These are phyloP conservation scores for Botrytis porri DNA, from an alignment of 2,329 filamentous ascomycete species.

Conservation along the genomic window DNA sequence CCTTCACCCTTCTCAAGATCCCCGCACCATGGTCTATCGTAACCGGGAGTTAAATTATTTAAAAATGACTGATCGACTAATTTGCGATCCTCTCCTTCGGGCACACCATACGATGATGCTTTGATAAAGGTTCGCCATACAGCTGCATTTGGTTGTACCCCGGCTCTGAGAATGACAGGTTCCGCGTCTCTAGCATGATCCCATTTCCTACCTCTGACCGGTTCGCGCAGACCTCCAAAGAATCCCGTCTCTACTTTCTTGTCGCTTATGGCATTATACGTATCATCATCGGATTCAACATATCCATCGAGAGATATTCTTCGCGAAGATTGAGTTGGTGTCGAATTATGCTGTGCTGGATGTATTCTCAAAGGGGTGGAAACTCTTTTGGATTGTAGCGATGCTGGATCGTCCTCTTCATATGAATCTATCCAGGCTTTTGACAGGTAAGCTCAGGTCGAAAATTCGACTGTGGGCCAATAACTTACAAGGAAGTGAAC, in stretches of 20 bases:
- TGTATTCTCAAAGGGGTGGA: constrained; percentile 32
- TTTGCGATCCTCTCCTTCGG: constrained; percentile 30
- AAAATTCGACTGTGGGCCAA: constrained; percentile 1
- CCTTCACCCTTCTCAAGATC: constrained; percentile 32
- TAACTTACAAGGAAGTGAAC: constrained; percentile 36
- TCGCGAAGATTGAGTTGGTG: constrained; percentile 25
- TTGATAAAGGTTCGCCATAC: constrained; percentile 37
- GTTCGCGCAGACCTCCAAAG: constrained; percentile 37
- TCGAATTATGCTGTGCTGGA: constrained; percentile 34
- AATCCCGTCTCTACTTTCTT: constrained; percentile 35
- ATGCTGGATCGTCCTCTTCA: constrained; percentile 31
- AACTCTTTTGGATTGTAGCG: constrained; percentile 28
- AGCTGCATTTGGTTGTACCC: constrained; percentile 26
- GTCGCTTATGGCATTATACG: constrained; percentile 23
- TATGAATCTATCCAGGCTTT: constrained; percentile 39
- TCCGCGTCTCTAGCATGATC: constrained; percentile 38
- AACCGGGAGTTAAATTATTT: constrained; percentile 36
- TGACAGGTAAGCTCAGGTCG: constrained; percentile 19
- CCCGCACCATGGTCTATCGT: constrained; percentile 38
- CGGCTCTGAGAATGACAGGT: constrained; percentile 37
- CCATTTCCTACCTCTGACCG: constrained; percentile 39
- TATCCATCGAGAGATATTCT: constrained; percentile 38
- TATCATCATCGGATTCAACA: constrained; percentile 34
- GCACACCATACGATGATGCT: constrained; percentile 36
- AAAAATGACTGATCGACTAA: constrained; percentile 35